phyloP scores from a whole-genome alignment of 371 early-diverging fungal genomes.

The Catenaria anguillulae region DNA sequence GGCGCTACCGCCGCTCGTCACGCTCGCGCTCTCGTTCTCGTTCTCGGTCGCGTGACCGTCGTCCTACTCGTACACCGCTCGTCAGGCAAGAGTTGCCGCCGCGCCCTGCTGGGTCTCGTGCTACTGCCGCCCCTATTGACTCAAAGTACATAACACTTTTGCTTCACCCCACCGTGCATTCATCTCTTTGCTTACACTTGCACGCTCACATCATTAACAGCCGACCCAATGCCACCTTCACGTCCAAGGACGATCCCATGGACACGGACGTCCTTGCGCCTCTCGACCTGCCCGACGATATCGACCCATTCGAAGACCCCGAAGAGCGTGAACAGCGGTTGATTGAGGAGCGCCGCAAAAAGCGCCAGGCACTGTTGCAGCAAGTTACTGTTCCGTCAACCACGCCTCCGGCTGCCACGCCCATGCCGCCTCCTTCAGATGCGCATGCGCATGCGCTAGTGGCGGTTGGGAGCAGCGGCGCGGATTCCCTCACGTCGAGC shows the following conservation, averaged over 20 bases:
- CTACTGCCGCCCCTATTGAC: no score
- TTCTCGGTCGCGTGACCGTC: neutral
- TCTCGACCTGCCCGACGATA: neutral
- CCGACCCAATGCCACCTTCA: no score
- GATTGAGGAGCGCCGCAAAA: conserved; percentile 60
- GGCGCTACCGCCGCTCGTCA: neutral
- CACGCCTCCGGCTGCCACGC: neutral
- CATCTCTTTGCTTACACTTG: no score
- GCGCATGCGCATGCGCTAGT: neutral
- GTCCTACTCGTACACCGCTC: neutral
- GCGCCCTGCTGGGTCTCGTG: no score
- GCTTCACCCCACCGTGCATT: no score
- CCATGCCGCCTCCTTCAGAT: neutral
- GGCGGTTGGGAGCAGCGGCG: neutral
- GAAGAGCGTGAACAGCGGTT: conserved; percentile 47
- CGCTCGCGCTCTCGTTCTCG: neutral
- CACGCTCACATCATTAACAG: no score
- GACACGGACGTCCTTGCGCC: no score
- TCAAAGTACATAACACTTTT: no score
- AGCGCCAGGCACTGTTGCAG: conserved; percentile 49
- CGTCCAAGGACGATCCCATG: no score
- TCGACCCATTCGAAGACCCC: neutral
- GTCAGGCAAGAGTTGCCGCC: no score
- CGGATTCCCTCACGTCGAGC: conserved; percentile 6
- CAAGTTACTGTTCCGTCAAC: conserved; percentile 20